Percentiles rank a stretch among this genome's conserved stretches.
These are phyloP conservation scores for Orbilia brochopaga DNA, from an alignment of 2,329 filamentous ascomycete genomes.

Conservation along the genomic window DNA sequence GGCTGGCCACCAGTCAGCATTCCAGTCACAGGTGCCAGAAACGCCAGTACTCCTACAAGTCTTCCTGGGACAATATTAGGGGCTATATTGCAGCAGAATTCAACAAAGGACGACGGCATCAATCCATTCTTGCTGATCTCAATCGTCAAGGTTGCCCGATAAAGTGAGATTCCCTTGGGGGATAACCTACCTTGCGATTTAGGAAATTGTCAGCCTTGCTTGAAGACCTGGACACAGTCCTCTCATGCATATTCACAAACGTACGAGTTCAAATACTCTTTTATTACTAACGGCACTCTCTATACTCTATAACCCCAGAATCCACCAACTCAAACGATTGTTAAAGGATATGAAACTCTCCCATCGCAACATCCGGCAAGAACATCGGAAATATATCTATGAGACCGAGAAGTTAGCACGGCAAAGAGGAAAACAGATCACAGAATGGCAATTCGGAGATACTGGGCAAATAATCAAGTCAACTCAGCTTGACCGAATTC, in stretches of 20 bases:
- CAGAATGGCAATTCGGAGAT: constrained; percentile 9
- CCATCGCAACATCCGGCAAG: constrained; percentile 10
- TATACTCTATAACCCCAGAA: not conserved
- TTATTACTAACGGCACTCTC: not conserved
- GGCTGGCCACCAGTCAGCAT: not conserved
- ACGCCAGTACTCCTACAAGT: constrained; percentile 9
- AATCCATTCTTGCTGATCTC: constrained; percentile 15
- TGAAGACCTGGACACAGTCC: too few relatives aligned
- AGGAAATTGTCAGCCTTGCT: too few relatives aligned
- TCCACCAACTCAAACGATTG: constrained; percentile 11
- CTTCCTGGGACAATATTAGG: constrained; percentile 16
- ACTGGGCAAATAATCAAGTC: constrained; percentile 2
- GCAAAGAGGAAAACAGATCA: constrained; percentile 3
- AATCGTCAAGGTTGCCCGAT: not conserved
- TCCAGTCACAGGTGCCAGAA: not conserved
- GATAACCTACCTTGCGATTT: too few relatives aligned
- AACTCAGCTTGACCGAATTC: constrained; percentile 11
- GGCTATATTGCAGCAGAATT: constrained; percentile 4
- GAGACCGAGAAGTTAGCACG: constrained; percentile 1
- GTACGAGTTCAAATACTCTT: too few relatives aligned
- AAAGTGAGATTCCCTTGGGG: constrained; percentile 15
- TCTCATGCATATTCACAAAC: too few relatives aligned
- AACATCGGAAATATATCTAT: constrained; percentile 22
- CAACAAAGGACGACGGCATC: constrained; percentile 4
- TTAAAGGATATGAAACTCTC: constrained; percentile 6